Percentiles rank a stretch among this genome's conserved stretches.
Conservation (phyloP, 441 rosid species). For the Croton laevigatus region DNA sequence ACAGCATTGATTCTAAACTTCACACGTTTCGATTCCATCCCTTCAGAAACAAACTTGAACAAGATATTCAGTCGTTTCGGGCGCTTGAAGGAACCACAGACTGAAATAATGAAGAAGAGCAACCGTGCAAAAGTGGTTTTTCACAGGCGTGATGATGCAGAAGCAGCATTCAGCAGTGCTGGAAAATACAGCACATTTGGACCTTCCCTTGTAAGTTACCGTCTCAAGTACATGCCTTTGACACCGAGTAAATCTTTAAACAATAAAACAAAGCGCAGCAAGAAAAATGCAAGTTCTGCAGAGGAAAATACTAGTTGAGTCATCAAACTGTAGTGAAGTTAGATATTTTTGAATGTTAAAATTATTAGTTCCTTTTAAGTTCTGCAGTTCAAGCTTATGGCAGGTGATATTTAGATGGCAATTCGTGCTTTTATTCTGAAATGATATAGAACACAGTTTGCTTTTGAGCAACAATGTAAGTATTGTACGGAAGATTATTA, state of each 20-base stretch:
- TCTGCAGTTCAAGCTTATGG: background rate
- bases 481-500: background rate
- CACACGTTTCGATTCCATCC: conserved; percentile 44
- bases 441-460: background rate
- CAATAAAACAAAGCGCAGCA: conserved; percentile 19
- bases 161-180: conserved; percentile 69
- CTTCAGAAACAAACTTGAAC: conserved; percentile 48
- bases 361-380: background rate
- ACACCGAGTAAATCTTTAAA: conserved; percentile 22
- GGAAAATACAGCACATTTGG: conserved; percentile 73
- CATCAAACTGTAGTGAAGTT: background rate
- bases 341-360: background rate
- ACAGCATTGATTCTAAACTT: conserved; percentile 68
- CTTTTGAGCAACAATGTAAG: conserved; percentile 8
- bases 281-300: conserved; percentile 14
- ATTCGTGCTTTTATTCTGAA: too few species aligned
- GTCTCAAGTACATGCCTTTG: conserved; percentile 48
- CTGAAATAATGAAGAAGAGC: conserved; percentile 51
- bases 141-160: conserved; percentile 52
- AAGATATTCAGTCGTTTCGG: conserved; percentile 62
- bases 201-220: conserved; percentile 68
- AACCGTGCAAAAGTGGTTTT: conserved; percentile 67
- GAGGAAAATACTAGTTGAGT: conserved; percentile 17
- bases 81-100: conserved; percentile 42
- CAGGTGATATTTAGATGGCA: background rate